phyloP scores from a whole-genome alignment of 169 alveolate species.

The Plasmodium gonderi region DNA sequence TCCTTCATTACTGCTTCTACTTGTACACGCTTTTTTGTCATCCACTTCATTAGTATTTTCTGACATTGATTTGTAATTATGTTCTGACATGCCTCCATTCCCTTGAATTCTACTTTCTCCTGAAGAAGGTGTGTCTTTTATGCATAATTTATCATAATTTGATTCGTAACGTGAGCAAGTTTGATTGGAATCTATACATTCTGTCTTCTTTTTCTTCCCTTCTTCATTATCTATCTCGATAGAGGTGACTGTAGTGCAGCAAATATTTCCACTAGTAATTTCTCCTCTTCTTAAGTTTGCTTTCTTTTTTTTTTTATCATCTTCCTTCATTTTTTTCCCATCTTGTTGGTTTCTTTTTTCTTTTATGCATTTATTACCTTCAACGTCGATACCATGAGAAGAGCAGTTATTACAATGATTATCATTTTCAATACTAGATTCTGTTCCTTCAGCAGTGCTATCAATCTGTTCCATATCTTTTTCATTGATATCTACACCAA shows the following conservation, averaged over 20 bases:
- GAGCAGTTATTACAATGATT: not conserved
- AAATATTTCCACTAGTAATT: too few relatives aligned
- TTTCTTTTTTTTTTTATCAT: too few relatives aligned
- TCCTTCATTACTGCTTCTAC: not conserved
- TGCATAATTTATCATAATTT: not conserved
- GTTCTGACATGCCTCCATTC: not conserved
- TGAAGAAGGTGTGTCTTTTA: not conserved
- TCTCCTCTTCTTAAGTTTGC: too few relatives aligned
- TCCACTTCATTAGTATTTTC: not conserved
- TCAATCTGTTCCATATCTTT: not conserved
- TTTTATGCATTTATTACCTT: too few relatives aligned
- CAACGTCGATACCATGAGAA: too few relatives aligned
- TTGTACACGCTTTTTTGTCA: too few relatives aligned
- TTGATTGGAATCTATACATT: not conserved
- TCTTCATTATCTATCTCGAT: too few relatives aligned
- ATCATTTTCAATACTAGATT: not conserved
- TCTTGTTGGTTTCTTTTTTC: too few relatives aligned
- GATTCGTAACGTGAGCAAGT: not conserved
- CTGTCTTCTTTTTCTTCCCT: not conserved
- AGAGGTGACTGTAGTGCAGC: too few relatives aligned
- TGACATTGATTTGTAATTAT: not conserved
- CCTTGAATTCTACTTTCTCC: not conserved
- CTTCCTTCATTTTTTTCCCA: too few relatives aligned
- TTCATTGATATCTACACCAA: conserved; percentile 9
- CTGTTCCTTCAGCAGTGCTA: not conserved